Conservation (phyloP, 108 stramenopile species). For the Discostella stelligeroides region DNA sequence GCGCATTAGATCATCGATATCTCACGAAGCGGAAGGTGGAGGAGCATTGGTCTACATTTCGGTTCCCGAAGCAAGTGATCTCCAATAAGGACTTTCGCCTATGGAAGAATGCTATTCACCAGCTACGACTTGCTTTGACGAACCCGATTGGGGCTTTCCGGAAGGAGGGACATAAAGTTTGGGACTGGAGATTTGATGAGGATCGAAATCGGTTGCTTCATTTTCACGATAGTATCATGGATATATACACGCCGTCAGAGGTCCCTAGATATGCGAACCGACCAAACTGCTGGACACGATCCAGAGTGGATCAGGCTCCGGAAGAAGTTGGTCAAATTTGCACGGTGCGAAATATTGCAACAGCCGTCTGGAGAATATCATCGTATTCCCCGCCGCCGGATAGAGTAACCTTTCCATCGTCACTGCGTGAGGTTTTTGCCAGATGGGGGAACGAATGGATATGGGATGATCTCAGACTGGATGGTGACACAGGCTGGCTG, state of each 20-base stretch:
- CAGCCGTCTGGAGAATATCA: neutral
- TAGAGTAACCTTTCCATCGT: neutral
- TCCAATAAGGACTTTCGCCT: neutral
- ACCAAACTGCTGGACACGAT: neutral
- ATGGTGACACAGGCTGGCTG: neutral
- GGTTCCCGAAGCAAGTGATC: neutral
- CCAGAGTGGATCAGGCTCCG: neutral
- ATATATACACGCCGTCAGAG: too few species aligned
- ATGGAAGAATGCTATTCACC: neutral
- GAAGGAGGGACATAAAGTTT: neutral
- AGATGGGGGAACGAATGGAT: conserved; percentile 1
- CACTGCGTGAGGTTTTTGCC: neutral
- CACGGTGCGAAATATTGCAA: neutral
- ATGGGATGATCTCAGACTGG: neutral
- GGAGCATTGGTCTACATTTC: neutral
- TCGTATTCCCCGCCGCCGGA: neutral
- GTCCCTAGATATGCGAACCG: neutral
- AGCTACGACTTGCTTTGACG: neutral
- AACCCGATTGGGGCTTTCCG: neutral
- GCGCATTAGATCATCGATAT: neutral
- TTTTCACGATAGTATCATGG: neutral
- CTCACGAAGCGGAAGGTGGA: neutral
- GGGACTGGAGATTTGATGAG: neutral
- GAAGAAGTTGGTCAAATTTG: neutral
- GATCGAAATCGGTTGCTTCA: neutral